Base-by-base conservation (phyloP, 176 grass and related monocot genomes). In the Ensete ventricosum region DNA sequence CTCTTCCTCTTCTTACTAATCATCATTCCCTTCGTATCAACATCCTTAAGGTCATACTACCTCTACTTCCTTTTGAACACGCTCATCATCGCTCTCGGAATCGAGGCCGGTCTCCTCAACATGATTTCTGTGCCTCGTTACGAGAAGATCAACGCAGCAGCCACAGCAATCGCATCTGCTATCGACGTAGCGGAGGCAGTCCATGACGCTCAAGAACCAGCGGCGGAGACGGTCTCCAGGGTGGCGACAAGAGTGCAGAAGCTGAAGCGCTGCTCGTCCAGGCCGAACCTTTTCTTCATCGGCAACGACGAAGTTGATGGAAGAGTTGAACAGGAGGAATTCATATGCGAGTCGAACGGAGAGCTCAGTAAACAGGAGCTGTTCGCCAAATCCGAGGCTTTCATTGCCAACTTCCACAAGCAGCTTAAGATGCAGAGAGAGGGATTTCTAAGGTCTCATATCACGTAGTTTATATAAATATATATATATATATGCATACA, bases 381-480 rank as follows among this genome's bases (percentile, higher is more conserved):
- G 52, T 92, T 80, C 53, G 49, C 79, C 7, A 92, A 86, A 68
- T 83, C 90, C 8, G 90, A 92, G 76, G 70, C 60, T 8, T 89
- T 92, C 86, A 89, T 92, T 66, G 79, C 76, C 22, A 84, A 82
- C 73, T 92, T 92, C 76, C 84, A 92, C 79, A 86, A 77, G 62
- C 90, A 89, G 73, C 81, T 89, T 34, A 88, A 86, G 86, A 92
- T 92, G 84, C 90, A 92, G 68, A 60, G 86, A 24, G 79, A 89
- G 75, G n/a, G 57, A 55, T 60, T 76, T 76, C 34, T 76, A 76
- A n/a, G 57, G 57, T 62, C 20, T 21, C 34, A 43, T 43, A 6
- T 43, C 34, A 43, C 34, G 4, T 43, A 5, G 34, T 43, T 43
- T 43, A 43, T 43, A 43, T 43, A 43, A 6, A 43, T 3, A 34